Conservation (phyloP, 305 asterid species). For the Plantago coronopus region DNA sequence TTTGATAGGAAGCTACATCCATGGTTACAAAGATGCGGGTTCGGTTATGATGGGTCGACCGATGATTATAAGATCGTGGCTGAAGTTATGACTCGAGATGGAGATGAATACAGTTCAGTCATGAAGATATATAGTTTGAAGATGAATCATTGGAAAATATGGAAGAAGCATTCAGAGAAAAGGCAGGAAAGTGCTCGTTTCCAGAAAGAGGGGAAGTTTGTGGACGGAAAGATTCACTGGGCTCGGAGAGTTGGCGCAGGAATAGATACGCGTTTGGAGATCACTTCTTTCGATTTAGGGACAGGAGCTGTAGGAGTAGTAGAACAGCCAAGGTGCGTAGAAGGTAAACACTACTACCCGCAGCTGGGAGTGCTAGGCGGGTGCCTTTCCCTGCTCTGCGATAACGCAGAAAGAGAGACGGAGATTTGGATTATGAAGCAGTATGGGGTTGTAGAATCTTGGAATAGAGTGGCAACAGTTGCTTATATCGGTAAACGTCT, state of each 20-base stretch:
- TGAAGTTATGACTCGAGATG: slow-evolving; percentile 13
- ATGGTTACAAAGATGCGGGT: slow-evolving; percentile 19
- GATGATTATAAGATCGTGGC: slow-evolving; percentile 38
- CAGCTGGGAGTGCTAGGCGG: slow-evolving; percentile 31
- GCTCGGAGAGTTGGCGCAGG: not conserved
- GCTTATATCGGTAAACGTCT: slow-evolving; percentile 14
- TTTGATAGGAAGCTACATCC: not conserved
- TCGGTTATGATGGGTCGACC: slow-evolving; percentile 25
- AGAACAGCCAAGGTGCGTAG: slow-evolving; percentile 20
- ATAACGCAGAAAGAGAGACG: not conserved
- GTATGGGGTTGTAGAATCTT: slow-evolving; percentile 33
- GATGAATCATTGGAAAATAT: slow-evolving; percentile 29
- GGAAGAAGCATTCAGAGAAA: slow-evolving; percentile 6
- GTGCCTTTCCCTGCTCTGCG: slow-evolving; percentile 26
- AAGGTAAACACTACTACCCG: not conserved
- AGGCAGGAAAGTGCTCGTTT: slow-evolving; percentile 1
- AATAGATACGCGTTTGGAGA: slow-evolving; percentile 1
- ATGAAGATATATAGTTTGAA: slow-evolving; percentile 29
- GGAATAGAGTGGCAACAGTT: slow-evolving; percentile 26
- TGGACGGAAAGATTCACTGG: slow-evolving; percentile 50
- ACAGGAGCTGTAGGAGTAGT: slow-evolving; percentile 20
- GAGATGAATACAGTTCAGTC: not conserved
- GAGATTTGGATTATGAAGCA: slow-evolving; percentile 40
- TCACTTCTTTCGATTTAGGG: slow-evolving; percentile 30
- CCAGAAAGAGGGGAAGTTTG: slow-evolving; percentile 26